These are phyloP conservation scores for Paraleonurus japonicus DNA, from an alignment of 257 asterid genomes.

Conservation along the genomic window DNA sequence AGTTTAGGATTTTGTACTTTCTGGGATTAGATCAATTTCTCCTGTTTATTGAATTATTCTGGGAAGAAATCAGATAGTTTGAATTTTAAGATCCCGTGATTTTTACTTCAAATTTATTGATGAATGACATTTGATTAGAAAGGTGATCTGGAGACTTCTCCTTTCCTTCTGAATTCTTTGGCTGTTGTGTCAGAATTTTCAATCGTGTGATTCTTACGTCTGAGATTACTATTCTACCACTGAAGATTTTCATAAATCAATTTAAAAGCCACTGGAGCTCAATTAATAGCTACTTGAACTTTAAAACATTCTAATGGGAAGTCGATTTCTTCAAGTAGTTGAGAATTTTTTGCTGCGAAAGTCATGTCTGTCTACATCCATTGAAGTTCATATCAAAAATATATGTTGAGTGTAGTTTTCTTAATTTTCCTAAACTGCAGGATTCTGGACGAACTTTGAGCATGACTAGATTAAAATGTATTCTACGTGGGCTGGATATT, in stretches of 20 bases:
- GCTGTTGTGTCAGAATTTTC: not conserved
- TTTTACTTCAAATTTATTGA: not conserved
- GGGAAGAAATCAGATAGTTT: not conserved
- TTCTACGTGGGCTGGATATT: constrained; percentile 64
- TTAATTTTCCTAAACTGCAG: constrained; percentile 36
- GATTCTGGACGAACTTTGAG: constrained; percentile 43
- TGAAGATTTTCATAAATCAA: not conserved
- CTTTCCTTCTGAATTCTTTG: not conserved
- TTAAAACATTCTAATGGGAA: not conserved
- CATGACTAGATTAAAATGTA: constrained; percentile 59
- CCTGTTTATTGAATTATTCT: not conserved
- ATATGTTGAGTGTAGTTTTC: not conserved
- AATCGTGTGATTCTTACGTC: constrained; percentile 6
- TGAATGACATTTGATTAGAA: constrained; percentile 13
- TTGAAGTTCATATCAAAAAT: not conserved
- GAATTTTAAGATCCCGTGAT: constrained; percentile 32
- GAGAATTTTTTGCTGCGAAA: not conserved
- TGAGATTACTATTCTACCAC: not conserved
- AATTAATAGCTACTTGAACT: not conserved
- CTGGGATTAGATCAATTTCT: constrained; percentile 22
- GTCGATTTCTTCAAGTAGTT: not conserved
- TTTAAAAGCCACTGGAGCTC: not conserved
- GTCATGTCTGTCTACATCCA: not conserved
- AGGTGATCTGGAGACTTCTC: constrained; percentile 12
- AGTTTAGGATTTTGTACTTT: not conserved